Percentiles rank a stretch among this genome's conserved stretches.
Evolutionary conservation across 2,329 filamentous ascomycete genomes (phyloP).

Genomic region (Aspergillus ochraceus): DNA sequence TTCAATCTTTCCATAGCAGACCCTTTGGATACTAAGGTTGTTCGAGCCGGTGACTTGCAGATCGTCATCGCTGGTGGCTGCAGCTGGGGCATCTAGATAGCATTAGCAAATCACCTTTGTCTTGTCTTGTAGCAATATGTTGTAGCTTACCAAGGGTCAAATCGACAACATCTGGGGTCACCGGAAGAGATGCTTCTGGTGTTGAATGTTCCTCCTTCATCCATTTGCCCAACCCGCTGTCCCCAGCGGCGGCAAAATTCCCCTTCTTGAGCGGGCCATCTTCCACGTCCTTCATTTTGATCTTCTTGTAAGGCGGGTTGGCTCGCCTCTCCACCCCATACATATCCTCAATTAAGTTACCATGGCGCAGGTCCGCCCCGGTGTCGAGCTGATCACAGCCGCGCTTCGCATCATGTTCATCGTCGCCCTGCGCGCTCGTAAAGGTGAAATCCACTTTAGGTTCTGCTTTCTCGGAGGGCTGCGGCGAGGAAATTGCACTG

Average conservation of each 20-base stretch:
- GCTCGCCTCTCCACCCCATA: conserved; percentile 72
- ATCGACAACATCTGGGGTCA: conserved; percentile 53
- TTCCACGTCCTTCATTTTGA: conserved; percentile 54
- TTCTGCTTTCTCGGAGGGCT: conserved; percentile 9
- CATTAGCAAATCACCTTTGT: conserved; percentile 12
- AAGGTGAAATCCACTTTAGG: conserved; percentile 31
- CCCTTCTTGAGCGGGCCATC: conserved; percentile 45
- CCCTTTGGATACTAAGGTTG: conserved; percentile 66
- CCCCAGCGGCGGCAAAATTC: conserved; percentile 50
- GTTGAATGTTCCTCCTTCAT: conserved; percentile 60
- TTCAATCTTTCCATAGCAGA: conserved; percentile 79
- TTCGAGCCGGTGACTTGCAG: conserved; percentile 51
- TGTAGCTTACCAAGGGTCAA: conserved; percentile 39
- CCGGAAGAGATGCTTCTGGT: conserved; percentile 40
- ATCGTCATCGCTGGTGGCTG: conserved; percentile 36
- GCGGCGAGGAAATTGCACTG: conserved; percentile 12
- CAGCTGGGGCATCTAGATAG: conserved; percentile 18
- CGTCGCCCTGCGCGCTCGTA: conserved; percentile 24
- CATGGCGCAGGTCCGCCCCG: conserved; percentile 25
- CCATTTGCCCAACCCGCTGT: conserved; percentile 63
- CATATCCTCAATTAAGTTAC: conserved; percentile 66
- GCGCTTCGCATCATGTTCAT: conserved; percentile 32
- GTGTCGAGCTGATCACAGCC: conserved; percentile 31
- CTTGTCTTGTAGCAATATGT: background rate
- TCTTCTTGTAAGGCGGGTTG: conserved; percentile 63